phyloP scores from a whole-genome alignment of 1,139 yeast species.

The Arxiozyma slooffiae region DNA sequence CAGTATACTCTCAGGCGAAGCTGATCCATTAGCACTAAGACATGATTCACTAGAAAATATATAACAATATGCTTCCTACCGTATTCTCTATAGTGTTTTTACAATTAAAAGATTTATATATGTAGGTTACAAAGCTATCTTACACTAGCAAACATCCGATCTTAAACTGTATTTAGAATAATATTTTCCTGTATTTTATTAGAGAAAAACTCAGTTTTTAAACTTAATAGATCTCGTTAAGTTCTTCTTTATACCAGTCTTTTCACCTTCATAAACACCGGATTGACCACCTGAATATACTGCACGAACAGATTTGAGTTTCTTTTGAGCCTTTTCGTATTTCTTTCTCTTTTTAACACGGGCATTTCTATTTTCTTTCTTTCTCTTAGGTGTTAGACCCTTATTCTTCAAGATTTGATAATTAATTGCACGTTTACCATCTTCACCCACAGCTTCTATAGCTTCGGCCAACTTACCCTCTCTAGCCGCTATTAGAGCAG shows the following conservation, averaged over 20 bases:
- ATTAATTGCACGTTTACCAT: slow-evolving; percentile 90
- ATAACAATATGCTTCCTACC: neutral
- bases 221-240: slow-evolving; percentile 78
- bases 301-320: slow-evolving; percentile 79
- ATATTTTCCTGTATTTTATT: neutral
- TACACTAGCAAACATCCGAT: neutral
- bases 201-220: slow-evolving; percentile 15
- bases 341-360: slow-evolving; percentile 98
- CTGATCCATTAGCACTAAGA: neutral
- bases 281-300: slow-evolving; percentile 64
- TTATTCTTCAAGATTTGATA: slow-evolving; percentile 90
- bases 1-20: neutral
- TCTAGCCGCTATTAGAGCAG: slow-evolving; percentile 70
- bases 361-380: slow-evolving; percentile 88
- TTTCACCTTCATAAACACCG: slow-evolving; percentile 88
- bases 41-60: neutral
- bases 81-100: neutral
- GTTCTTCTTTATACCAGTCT: slow-evolving; percentile 95
- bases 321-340: slow-evolving; percentile 91
- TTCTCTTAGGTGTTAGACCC: slow-evolving; percentile 87
- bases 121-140: slow-evolving; percentile 1
- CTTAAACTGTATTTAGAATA: neutral
- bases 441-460: slow-evolving; percentile 55
- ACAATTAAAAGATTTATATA: neutral
- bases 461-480: slow-evolving; percentile 73